phyloP scores from a whole-genome alignment of 495 filamentous ascomycete genomes.

The Podospora fimiseda region DNA sequence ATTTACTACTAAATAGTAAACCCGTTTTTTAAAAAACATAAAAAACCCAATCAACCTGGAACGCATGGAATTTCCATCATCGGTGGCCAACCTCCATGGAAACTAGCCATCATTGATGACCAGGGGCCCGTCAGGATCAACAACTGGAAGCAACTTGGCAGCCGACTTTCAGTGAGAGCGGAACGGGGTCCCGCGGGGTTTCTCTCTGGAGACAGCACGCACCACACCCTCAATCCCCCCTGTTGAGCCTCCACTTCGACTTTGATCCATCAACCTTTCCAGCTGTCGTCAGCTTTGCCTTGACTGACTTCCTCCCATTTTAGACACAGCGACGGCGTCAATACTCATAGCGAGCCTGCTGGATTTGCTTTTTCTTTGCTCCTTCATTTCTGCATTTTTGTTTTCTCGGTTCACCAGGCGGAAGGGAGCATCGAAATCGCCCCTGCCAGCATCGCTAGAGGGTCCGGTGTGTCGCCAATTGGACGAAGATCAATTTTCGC shows the following conservation, averaged over 20 bases:
- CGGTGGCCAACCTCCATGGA: too few relatives aligned
- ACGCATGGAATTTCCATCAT: too few relatives aligned
- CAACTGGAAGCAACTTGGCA: neutral
- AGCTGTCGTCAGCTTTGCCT: neutral
- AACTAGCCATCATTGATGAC: too few relatives aligned
- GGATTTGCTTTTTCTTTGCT: neutral
- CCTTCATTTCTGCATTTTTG: neutral
- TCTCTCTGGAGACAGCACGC: neutral
- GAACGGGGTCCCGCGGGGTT: neutral
- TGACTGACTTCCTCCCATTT: neutral
- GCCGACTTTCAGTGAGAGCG: neutral
- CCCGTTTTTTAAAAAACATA: too few relatives aligned
- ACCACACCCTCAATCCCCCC: neutral
- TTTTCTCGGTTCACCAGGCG: neutral
- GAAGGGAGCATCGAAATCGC: neutral
- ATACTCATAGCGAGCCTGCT: neutral
- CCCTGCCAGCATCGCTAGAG: neutral
- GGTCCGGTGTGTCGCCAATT: slow-evolving; percentile 21
- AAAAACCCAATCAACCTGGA: too few relatives aligned
- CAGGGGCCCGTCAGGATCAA: neutral
- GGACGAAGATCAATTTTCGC: slow-evolving; percentile 38
- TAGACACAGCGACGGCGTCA: neutral
- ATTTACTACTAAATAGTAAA: too few relatives aligned
- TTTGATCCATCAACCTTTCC: neutral
- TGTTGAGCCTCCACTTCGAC: neutral